A percentile compares a stretch with the other conserved stretches of the same genome.
These are phyloP conservation scores for Lyophyllum shimeji DNA, from an alignment of 768 basidiomycete genomes.

Conservation along the genomic window DNA sequence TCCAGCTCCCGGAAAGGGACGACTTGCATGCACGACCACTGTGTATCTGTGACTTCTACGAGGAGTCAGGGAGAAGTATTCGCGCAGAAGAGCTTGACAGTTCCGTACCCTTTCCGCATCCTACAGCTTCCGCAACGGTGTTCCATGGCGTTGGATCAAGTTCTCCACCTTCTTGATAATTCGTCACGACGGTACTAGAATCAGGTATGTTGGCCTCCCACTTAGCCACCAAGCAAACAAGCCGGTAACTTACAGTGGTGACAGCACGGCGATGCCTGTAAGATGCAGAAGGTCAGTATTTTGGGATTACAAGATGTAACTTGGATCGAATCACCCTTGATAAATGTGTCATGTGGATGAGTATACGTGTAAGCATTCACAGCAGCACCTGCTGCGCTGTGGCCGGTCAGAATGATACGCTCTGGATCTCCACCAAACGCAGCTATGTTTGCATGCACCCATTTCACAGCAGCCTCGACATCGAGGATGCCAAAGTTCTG, in stretches of 20 bases:
- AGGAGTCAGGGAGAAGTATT: too few species aligned
- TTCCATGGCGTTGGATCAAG: slow-evolving; percentile 28
- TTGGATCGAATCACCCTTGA: slow-evolving; percentile 4
- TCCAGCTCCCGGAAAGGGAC: slow-evolving; percentile 27
- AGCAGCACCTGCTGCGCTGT: slow-evolving; percentile 32
- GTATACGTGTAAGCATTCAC: slow-evolving; percentile 27
- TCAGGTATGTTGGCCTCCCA: too few species aligned
- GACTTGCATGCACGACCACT: slow-evolving; percentile 33
- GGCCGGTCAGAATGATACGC: slow-evolving; percentile 34
- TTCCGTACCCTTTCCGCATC: slow-evolving; percentile 30
- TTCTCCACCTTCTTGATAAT: too few species aligned
- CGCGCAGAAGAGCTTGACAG: too few species aligned
- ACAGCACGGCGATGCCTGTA: slow-evolving; percentile 29
- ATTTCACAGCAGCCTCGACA: slow-evolving; percentile 36
- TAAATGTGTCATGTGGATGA: slow-evolving; percentile 23
- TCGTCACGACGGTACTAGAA: too few species aligned
- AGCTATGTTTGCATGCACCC: slow-evolving; percentile 45
- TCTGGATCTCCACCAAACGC: slow-evolving; percentile 40
- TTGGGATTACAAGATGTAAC: background rate
- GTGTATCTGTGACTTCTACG: slow-evolving; percentile 21
- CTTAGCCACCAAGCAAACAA: too few species aligned
- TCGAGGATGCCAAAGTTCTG: slow-evolving; percentile 40
- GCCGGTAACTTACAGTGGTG: slow-evolving; percentile 28
- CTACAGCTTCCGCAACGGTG: slow-evolving; percentile 26
- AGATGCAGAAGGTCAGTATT: background rate